Base-by-base conservation (phyloP, 176 grass and related monocot species). In the Ensete ventricosum region DNA sequence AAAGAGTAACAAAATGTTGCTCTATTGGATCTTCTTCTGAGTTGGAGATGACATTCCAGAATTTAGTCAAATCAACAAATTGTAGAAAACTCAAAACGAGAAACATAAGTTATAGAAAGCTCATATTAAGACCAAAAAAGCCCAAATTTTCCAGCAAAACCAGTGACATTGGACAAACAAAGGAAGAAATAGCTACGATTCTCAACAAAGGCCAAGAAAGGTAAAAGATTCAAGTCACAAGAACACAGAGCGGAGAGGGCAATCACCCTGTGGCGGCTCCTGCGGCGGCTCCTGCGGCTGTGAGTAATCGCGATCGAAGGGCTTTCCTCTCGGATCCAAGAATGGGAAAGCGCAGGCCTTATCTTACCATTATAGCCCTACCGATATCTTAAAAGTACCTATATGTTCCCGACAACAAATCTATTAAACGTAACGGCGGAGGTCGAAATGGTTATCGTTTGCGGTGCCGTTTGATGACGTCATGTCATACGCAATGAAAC, bases 261-360 rank as follows among this genome's bases (percentile, higher is more conserved):
- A 67, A 29, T 67, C 25, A 67, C 64, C 64, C 34, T 13, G 24
- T 23, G 64, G 64, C 64, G 64, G 64, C 64, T 26, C 64, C 34
- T 34, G 64, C 64, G 64, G 64, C 64, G 64, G 64, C 64, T 26
- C 64, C 34, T 34, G 64, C 64, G 12, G 64, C 64, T 11, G 64
- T 26, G 34, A 8, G n/a, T 26, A 67, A 67, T 13, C 64, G n/a
- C 3, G 6, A 34, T 1, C 64, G 26, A 67, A 43, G 64, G 26
- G 64, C 11, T 67, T 43, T 9, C 64, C 26, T 67, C 26, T 4
- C 11, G 12, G 25, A 34, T 29, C 24, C 1, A 29, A 34, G 26
- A 43, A 26, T 13, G 34, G 34, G 27, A 43, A 16, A 16, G 26
- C 34, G 0, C 4, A 6, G 34, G 34, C 13, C 24, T 10, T 25